Conservation (phyloP, 139 green algal species). For the Chlorella sp. region DNA sequence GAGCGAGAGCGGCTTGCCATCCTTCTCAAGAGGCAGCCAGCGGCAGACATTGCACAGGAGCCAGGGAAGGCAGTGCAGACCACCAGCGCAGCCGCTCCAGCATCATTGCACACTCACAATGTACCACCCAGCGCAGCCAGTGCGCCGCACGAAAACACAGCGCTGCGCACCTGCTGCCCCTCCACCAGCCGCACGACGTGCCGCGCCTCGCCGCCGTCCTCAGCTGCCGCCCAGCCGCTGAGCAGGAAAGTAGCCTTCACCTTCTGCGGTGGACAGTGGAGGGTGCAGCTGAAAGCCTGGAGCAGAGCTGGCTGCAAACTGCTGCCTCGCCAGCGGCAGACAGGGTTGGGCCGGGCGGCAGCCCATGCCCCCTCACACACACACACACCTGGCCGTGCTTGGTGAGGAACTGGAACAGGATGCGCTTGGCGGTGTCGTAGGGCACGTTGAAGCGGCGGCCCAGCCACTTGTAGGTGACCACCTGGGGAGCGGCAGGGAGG, state of each 20-base stretch:
- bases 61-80: no score
- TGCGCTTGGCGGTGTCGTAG: constrained; percentile 53
- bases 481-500: constrained; percentile 23
- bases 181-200: constrained; percentile 42
- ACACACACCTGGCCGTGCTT: constrained; percentile 36
- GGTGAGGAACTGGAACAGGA: constrained; percentile 50
- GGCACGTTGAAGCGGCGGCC: constrained; percentile 50
- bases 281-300: no score
- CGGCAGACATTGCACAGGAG: no score
- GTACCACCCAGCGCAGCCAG: no score
- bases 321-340: no score
- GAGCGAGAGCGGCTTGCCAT: no score
- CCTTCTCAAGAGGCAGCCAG: no score
- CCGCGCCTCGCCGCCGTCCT: neutral
- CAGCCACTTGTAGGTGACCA: constrained; percentile 66
- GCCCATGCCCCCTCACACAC: neutral
- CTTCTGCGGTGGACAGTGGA: constrained; percentile 24
- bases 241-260: constrained; percentile 62
- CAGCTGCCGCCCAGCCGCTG: constrained; percentile 56
- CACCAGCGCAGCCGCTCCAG: no score
- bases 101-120: no score
- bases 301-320: no score
- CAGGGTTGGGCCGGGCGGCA: neutral
- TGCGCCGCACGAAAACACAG: no score
- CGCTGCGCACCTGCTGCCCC: constrained; percentile 18